Evolutionary conservation across 805 yeast species (phyloP), one percentile per base, ranked within the genome.

Genomic region (Teunomyces funiuensis): DNA sequence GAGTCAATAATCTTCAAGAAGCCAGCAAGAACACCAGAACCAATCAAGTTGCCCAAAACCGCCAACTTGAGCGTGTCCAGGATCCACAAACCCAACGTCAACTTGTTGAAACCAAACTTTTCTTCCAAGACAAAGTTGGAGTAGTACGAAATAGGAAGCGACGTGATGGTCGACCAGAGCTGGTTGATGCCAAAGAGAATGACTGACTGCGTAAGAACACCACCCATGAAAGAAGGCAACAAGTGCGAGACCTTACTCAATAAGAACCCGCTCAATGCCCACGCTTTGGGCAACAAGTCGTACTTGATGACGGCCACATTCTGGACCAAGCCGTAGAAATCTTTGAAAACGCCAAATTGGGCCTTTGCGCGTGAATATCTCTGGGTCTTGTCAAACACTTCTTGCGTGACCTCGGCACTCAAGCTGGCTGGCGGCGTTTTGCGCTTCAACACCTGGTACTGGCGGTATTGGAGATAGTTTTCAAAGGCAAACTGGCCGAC

Each of bases 91-190:
- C 71, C 66, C 13, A 74, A 46, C 2, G 97, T 91, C 51, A 79
- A 74, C 65, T 93, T 93, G 70, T 93, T 93, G 70, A 93, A 93
- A 1, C 99, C 99, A 55, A 75, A 91, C 64, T 80, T 80, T 61
- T 91, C 96, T 66, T 93, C 99, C 52, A 93, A 73, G 11, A 89
- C 90, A 68, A 93, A 93, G 53, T 85, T 84, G 43, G 77, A 70
- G 65, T 89, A 90, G 60, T 85, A 82, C 7, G 82, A 72, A 16
- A 82, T 57, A 3, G 99, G 99, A 41, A 85, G 60, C 3, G 78
- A 71, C 22, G 80, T 44, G 2, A 88, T 38, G 2, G 82, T 69
- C 6, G 82, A 69, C 33, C 82, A 45, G 23, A 80, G 67, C 53
- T 79, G 68, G 18, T 73, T 71, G 31, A 79, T 66, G 51, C 80